Conservation (phyloP, 306 rosid genomes). For the Dryas drummondii region DNA sequence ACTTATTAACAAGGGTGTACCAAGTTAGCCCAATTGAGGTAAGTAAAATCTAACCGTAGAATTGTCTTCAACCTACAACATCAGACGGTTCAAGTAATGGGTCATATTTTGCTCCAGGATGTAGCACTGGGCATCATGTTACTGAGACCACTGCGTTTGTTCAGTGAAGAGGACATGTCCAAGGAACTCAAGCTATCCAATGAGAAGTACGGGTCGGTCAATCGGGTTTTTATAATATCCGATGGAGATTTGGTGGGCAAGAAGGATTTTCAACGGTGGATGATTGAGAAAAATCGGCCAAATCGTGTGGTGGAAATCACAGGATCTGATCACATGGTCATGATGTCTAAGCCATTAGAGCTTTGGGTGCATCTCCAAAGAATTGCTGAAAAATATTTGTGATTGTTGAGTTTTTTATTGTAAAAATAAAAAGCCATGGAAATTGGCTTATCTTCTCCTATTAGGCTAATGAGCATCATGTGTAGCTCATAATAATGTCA, state of each 20-base stretch:
- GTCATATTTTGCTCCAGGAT: slow-evolving; percentile 25
- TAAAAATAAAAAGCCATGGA: slow-evolving; percentile 10
- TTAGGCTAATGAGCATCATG: background rate
- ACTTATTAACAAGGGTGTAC: slow-evolving; percentile 17
- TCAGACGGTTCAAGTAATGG: background rate
- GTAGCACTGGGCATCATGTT: slow-evolving; percentile 27
- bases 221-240: slow-evolving; percentile 33
- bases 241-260: slow-evolving; percentile 15
- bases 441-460: background rate
- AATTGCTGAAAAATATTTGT: slow-evolving; percentile 18
- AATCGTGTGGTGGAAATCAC: slow-evolving; percentile 23
- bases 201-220: slow-evolving; percentile 32
- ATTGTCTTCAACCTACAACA: background rate
- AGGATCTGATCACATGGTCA: slow-evolving; percentile 45
- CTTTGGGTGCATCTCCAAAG: slow-evolving; percentile 25
- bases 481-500: background rate
- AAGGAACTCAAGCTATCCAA: slow-evolving; percentile 14
- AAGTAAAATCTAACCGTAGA: background rate
- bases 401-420: background rate
- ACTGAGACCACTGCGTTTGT: slow-evolving; percentile 37
- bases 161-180: slow-evolving; percentile 27
- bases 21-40: slow-evolving; percentile 32
- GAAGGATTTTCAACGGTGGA: slow-evolving; percentile 30
- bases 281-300: slow-evolving; percentile 39
- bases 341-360: slow-evolving; percentile 41